These are phyloP conservation scores for Aureobasidium vineae DNA, from an alignment of 2,329 filamentous ascomycete genomes.

Conservation along the genomic window DNA sequence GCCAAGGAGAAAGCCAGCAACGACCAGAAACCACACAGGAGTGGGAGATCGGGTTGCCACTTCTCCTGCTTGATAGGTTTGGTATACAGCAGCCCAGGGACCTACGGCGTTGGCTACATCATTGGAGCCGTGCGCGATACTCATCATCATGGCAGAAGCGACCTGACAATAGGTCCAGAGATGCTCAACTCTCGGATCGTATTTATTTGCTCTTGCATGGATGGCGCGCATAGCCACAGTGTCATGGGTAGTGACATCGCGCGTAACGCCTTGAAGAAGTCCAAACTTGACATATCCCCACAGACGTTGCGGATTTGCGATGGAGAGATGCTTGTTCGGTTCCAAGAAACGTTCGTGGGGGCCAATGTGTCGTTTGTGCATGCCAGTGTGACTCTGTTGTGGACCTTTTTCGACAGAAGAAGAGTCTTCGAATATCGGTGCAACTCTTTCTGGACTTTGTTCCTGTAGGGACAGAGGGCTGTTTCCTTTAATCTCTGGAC, in stretches of 20 bases:
- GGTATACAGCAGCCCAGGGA: constrained; percentile 63
- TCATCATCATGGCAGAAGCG: constrained; percentile 25
- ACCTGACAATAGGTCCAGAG: constrained; percentile 66
- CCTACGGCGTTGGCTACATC: constrained; percentile 64
- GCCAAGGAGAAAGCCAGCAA: background rate
- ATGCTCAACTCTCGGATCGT: constrained; percentile 62
- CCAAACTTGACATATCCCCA: background rate
- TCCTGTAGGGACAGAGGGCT: background rate
- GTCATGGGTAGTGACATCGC: background rate
- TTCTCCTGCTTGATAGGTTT: constrained; percentile 64
- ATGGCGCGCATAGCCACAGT: constrained; percentile 54
- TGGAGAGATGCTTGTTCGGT: background rate
- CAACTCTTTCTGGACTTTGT: background rate
- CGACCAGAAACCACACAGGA: constrained; percentile 50
- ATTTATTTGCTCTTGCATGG: constrained; percentile 58
- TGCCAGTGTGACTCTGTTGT: background rate
- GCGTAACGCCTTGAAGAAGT: background rate
- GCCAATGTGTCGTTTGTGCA: background rate
- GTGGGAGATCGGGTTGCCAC: constrained; percentile 62
- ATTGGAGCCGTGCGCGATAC: constrained; percentile 67
- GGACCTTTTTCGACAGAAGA: background rate
- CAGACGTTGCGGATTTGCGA: background rate
- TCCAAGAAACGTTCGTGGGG: background rate
- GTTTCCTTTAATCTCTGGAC: background rate
- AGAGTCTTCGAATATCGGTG: background rate